A percentile compares a stretch with the other conserved stretches of the same genome.
These are phyloP conservation scores for Cryptococcus sp. DNA, from an alignment of 1,284 basidiomycete genomes.

Conservation along the genomic window DNA sequence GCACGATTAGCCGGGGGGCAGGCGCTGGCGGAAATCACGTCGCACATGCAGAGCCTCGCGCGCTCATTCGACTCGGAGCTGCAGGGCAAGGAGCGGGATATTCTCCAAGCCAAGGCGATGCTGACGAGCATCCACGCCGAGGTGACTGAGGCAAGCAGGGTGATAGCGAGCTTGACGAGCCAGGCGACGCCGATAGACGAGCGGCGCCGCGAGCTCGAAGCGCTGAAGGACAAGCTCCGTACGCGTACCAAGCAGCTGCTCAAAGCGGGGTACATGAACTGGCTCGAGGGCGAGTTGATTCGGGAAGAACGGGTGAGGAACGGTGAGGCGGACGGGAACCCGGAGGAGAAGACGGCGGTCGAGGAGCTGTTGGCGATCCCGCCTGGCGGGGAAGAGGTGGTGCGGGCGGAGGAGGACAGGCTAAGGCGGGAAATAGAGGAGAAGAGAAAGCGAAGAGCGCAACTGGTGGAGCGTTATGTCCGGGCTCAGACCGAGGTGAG, in stretches of 20 bases:
- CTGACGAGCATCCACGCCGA: slow-evolving; percentile 86
- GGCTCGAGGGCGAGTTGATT: slow-evolving; percentile 78
- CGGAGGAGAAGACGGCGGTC: slow-evolving; percentile 43
- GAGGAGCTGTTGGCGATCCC: slow-evolving; percentile 45
- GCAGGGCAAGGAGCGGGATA: slow-evolving; percentile 85
- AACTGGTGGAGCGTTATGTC: slow-evolving; percentile 69
- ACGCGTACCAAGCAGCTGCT: slow-evolving; percentile 75
- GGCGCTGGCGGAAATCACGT: slow-evolving; percentile 77
- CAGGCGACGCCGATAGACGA: slow-evolving; percentile 64
- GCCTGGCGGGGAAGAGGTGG: slow-evolving; percentile 46
- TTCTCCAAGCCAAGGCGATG: slow-evolving; percentile 83
- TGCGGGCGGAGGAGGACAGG: slow-evolving; percentile 58
- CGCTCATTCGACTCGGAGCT: slow-evolving; percentile 92
- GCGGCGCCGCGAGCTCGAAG: slow-evolving; percentile 59
- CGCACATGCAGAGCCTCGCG: slow-evolving; percentile 84
- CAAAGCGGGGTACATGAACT: slow-evolving; percentile 84
- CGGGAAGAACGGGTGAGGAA: slow-evolving; percentile 59
- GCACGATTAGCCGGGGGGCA: slow-evolving; percentile 84
- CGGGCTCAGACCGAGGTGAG: slow-evolving; percentile 74
- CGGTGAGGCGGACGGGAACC: slow-evolving; percentile 23
- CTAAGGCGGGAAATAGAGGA: slow-evolving; percentile 64
- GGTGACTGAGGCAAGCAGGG: slow-evolving; percentile 79
- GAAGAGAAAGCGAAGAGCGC: slow-evolving; percentile 64
- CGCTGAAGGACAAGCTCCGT: slow-evolving; percentile 65
- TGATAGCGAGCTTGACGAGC: slow-evolving; percentile 66